Evolutionary conservation across 345 rosid species (phyloP), one percentile per base, ranked within the genome.

Genomic region (Arabis alpina): DNA sequence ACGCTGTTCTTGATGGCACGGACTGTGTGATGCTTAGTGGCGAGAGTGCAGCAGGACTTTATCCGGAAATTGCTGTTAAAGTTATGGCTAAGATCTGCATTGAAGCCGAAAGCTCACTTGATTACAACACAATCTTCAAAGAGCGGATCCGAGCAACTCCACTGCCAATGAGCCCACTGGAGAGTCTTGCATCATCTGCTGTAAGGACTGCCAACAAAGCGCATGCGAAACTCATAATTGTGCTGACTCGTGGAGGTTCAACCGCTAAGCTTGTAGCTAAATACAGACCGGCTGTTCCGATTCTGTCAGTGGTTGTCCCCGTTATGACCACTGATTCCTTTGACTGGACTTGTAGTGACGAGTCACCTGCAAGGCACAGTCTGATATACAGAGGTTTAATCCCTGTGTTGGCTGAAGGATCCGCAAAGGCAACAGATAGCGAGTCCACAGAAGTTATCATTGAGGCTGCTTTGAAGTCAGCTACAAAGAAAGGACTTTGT

Each of bases 11-110:
- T 11, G 97, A 91, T 39, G 95, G 97, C 52, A 91, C 96, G 1
- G 97, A 88, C 54, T 91, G 97, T 71, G 93, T 91, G 30, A 91
- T 91, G 97, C 97, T 88, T 43, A 88, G 92, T 12, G 95, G 97
- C 2, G 97, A 91, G 87, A 89, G 96, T 76, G 97, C 91, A 1
- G 97, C 97, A 6, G 93, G 97, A 55, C 83, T 88, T 49, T 91
- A 91, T 57, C 97, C 96, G 0, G 91, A 89, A 77, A 68, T 91
- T 71, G 97, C 97, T 23, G 97, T 91, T 58, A 91, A 87, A 79
- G 86, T 82, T 45, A 91, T 91, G 96, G 88, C 88, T 15, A 80
- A 77, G 64, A 91, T 89, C 70, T 89, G 97, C 69, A 75, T 87
- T 0, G 96, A 91, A 74, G 96, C 97, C 4, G 91, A 91, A 69